Evolutionary conservation across 2,329 filamentous ascomycete genomes (phyloP), one percentile per base, ranked within the genome.

Genomic region (Pseudopyrenochaeta lycopersici): DNA sequence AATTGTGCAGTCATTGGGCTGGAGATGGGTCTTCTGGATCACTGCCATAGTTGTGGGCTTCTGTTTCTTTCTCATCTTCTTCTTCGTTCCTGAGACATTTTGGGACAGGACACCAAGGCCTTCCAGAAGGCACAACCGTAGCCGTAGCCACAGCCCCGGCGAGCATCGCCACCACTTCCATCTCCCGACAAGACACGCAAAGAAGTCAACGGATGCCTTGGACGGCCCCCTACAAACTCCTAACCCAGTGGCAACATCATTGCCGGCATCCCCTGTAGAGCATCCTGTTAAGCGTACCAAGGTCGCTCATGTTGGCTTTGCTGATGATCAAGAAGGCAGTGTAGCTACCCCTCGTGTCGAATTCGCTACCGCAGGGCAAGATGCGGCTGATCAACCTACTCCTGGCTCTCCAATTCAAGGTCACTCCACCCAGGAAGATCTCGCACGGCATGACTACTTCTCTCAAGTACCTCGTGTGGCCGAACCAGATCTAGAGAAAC

Each of bases 41-140:
- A 87, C 96, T 40, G 86, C 92, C 0, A 90, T 97, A 3, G 80
- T 96, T 9, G 90, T 92, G 30, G 91, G 82, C 0, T 84, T 91
- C 42, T 88, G 87, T 54, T 83, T 88, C 32, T 73, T 85, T 17
- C 78, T 96, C 2, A 81, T 98, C 1, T 97, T 96, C 72, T 82
- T 97, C 54, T 96, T 97, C 65, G 91, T 97, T 0, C 94, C 94
- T 0, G 94, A 98, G 77, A 97, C 92, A 0, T 97, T 97, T 63
- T 98, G 94, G 94, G 92, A 97, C 74, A 84, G 94, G 42, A 89
- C 89, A 2, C 92, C 93, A 7, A 77, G 78, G 27, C 79, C 83
- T 29, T 51, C 44, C 52, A 68, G 77, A 77, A 69, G 57, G 47
- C 62, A 57, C 77, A 79, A 54, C 56, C 69, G 49, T 46, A 72